Conservation (phyloP, 345 rosid genomes). For the Excoecaria cochinchinensis region DNA sequence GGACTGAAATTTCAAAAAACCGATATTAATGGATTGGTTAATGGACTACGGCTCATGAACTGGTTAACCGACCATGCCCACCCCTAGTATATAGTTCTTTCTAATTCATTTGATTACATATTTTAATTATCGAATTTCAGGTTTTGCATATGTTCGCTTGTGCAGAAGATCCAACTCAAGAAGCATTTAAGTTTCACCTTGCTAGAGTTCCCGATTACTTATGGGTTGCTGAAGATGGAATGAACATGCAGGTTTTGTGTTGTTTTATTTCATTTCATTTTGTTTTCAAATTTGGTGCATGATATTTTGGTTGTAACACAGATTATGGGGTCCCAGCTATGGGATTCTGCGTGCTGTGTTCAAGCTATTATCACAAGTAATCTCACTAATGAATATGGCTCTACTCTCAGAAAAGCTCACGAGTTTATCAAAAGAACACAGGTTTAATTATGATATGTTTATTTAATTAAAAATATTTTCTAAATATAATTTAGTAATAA, state of each 20-base stretch:
- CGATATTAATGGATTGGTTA: no score
- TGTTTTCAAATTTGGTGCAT: no score
- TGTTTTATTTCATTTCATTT: no score
- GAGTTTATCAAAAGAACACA: slow-evolving; percentile 20
- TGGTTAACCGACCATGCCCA: no score
- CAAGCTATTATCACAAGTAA: slow-evolving; percentile 16
- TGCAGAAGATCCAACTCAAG: slow-evolving; percentile 12
- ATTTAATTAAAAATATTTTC: no score
- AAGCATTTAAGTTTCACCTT: slow-evolving; percentile 20
- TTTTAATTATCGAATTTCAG: not conserved
- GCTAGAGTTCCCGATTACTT: slow-evolving; percentile 31
- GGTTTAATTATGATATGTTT: not conserved
- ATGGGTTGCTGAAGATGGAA: slow-evolving; percentile 40
- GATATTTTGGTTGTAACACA: not conserved
- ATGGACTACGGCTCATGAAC: no score
- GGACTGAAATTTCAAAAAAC: no score
- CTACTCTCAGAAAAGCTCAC: slow-evolving; percentile 19
- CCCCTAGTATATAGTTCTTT: no score
- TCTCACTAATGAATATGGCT: not conserved
- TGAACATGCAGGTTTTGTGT: slow-evolving; percentile 3
- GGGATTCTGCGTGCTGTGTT: slow-evolving; percentile 19
- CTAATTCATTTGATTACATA: no score
- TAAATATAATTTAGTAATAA: no score
- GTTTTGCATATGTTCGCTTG: slow-evolving; percentile 8
- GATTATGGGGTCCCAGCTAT: slow-evolving; percentile 13